Conservation (phyloP, 2,329 filamentous ascomycete genomes). For the Lecanosticta acicola region DNA sequence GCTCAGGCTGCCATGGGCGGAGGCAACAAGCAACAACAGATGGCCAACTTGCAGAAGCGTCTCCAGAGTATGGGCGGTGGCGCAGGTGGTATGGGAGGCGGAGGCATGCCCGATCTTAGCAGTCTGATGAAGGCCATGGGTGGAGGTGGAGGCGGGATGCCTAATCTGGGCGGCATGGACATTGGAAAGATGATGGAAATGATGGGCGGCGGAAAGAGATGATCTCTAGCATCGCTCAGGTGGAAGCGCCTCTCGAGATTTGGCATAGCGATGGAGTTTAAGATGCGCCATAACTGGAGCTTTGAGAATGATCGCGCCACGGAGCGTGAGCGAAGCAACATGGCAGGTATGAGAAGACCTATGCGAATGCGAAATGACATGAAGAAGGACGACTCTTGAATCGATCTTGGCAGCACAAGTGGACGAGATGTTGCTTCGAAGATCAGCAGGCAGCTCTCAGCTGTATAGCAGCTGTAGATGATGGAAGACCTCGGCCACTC, state of each 20-base stretch:
- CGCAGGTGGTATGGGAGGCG: constrained; percentile 54
- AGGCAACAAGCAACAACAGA: constrained; percentile 84
- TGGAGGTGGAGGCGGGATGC: constrained; percentile 57
- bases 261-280: constrained; percentile 5
- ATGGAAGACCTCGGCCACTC: too few species aligned
- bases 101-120: constrained; percentile 72
- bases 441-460: too few species aligned
- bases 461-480: too few species aligned
- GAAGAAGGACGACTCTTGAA: not conserved
- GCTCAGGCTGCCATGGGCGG: constrained; percentile 88
- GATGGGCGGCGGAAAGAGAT: constrained; percentile 61
- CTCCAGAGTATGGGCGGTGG: constrained; percentile 86
- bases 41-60: constrained; percentile 95
- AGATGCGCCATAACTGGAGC: too few species aligned
- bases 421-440: too few species aligned
- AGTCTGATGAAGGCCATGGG: constrained; percentile 90
- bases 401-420: not conserved
- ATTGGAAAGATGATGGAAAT: constrained; percentile 71
- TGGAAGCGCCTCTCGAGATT: not conserved
- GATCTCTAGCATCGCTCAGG: not conserved
- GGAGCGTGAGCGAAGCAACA: not conserved
- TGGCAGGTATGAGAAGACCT: not conserved
- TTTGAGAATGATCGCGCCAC: not conserved
- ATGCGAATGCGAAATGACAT: too few species aligned
- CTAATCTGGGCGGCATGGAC: constrained; percentile 51